Percentiles rank a stretch among this genome's conserved stretches.
These are phyloP conservation scores for Leishmania aethiopica DNA, from an alignment of 208 protist genomes.

Conservation along the genomic window DNA sequence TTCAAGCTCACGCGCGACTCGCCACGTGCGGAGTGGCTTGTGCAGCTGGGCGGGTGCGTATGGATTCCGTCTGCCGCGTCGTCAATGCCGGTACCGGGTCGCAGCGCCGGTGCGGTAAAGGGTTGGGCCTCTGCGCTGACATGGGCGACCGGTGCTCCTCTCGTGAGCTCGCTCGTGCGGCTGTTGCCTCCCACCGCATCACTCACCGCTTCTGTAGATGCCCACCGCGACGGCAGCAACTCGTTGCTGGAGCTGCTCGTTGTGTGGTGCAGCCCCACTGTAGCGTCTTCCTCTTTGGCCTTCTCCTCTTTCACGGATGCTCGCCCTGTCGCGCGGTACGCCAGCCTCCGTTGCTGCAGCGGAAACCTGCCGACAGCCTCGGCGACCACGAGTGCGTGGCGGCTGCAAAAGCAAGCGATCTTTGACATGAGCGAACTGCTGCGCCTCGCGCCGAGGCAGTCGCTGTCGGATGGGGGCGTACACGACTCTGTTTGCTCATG, in stretches of 20 bases:
- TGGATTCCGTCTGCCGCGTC: slow-evolving; percentile 6
- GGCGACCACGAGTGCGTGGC: background rate
- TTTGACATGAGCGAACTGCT: slow-evolving; percentile 19
- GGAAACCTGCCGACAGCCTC: background rate
- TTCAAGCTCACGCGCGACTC: slow-evolving; percentile 5
- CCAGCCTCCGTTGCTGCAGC: slow-evolving; percentile 1
- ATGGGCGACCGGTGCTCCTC: background rate
- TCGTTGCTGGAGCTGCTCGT: slow-evolving; percentile 6
- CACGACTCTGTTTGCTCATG: background rate
- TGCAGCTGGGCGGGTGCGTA: background rate
- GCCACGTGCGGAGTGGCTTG: slow-evolving; percentile 1
- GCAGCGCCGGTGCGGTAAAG: background rate
- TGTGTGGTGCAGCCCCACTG: slow-evolving; percentile 7
- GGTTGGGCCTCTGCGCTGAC: background rate
- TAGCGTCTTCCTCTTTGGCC: background rate
- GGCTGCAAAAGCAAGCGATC: background rate
- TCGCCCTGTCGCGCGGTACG: background rate
- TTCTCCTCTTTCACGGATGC: background rate
- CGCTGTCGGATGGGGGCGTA: background rate
- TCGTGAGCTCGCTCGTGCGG: slow-evolving; percentile 12
- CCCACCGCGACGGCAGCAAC: background rate
- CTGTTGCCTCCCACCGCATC: background rate
- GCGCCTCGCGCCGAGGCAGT: background rate
- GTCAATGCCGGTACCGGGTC: background rate
- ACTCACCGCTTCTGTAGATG: background rate